Conservation (phyloP, 176 grass and related monocot genomes). For the Metroxylon sagu region DNA sequence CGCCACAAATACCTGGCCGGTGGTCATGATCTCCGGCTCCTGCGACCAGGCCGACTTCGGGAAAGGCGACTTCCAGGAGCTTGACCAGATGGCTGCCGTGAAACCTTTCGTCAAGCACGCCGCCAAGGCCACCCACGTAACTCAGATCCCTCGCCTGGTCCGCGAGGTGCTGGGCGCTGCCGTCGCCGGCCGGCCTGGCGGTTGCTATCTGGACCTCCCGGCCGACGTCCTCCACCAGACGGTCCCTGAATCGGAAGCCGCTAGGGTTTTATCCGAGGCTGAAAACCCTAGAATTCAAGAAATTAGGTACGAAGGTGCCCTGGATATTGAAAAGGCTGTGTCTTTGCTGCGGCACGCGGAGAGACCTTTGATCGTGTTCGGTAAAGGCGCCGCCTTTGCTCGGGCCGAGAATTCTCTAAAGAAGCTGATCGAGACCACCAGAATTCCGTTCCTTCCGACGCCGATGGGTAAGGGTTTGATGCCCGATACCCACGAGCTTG, state of each 20-base stretch:
- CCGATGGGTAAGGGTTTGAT: slow-evolving; percentile 93
- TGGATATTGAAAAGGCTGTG: slow-evolving; percentile 37
- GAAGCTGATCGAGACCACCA: slow-evolving; percentile 70
- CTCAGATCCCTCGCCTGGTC: slow-evolving; percentile 69
- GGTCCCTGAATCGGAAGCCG: slow-evolving; percentile 49
- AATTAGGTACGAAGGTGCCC: slow-evolving; percentile 4
- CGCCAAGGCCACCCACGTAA: slow-evolving; percentile 53
- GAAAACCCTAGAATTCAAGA: slow-evolving; percentile 21
- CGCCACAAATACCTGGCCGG: slow-evolving; percentile 66
- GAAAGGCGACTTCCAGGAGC: slow-evolving; percentile 90
- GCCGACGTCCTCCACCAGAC: slow-evolving; percentile 92
- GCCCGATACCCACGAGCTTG: slow-evolving; percentile 65
- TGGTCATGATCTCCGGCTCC: slow-evolving; percentile 84
- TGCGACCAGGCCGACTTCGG: slow-evolving; percentile 67
- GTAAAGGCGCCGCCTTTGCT: slow-evolving; percentile 74
- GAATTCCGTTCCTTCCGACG: slow-evolving; percentile 84
- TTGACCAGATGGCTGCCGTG: slow-evolving; percentile 76
- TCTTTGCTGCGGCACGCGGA: slow-evolving; percentile 58
- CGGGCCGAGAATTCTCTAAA: slow-evolving; percentile 54
- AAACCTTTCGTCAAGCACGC: slow-evolving; percentile 75
- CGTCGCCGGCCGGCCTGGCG: slow-evolving; percentile 51
- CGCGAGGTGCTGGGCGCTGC: slow-evolving; percentile 47
- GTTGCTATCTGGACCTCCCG: slow-evolving; percentile 83
- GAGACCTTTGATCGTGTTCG: slow-evolving; percentile 63
- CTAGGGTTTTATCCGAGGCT: slow-evolving; percentile 23